Base-by-base conservation (phyloP, 2,329 filamentous ascomycete genomes). In the Xylariaceae sp. region DNA sequence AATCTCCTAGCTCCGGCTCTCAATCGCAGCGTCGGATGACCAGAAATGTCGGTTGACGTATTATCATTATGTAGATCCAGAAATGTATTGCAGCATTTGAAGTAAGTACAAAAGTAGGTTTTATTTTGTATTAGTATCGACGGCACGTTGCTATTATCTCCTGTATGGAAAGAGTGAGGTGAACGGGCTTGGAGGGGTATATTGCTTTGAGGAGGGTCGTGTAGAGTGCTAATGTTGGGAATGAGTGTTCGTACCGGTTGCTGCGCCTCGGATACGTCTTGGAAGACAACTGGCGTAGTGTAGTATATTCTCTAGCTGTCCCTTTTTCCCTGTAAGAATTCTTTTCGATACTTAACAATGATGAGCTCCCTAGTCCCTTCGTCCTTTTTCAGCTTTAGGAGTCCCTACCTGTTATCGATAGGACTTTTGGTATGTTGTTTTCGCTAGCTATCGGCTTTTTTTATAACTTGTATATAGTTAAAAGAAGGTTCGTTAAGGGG, bases 371-470 rank as follows among this genome's bases (percentile, higher is more conserved):
- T 79, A 0, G 76, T 82, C 10, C 56, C 55, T 48, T 87, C 80
- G 47, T 87, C 79, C 25, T 69, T 71, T 22, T 79, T 74, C 1
- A 90, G 67, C 3, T 75, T 75, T 3, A 91, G 66, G 46, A 81
- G 78, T 0, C 79, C 84, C 85, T 85, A 91, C 3, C 83, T 76
- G 55, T 89, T 82, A 54, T 90, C 85, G 14, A 89, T 80, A 0
- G 83, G 78, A 0, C 86, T 86, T 60, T 90, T 85, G 22, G 68
- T 69, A 54, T 88, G 82, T 40, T 84, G 73, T 14, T 85, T 77
- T 6, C 85, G 73, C 76, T 82, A 88, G 36, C 83, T 73, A 17
- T 69, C 66, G 35, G 63, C 57, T 44, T 73, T 71, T 16, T 68
- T 66, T 49, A 68, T 67, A 27, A 63, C 61, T 50, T 75, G 66